These are phyloP conservation scores for Pleurotus ostreatus DNA, from an alignment of 768 basidiomycete genomes.

Conservation along the genomic window DNA sequence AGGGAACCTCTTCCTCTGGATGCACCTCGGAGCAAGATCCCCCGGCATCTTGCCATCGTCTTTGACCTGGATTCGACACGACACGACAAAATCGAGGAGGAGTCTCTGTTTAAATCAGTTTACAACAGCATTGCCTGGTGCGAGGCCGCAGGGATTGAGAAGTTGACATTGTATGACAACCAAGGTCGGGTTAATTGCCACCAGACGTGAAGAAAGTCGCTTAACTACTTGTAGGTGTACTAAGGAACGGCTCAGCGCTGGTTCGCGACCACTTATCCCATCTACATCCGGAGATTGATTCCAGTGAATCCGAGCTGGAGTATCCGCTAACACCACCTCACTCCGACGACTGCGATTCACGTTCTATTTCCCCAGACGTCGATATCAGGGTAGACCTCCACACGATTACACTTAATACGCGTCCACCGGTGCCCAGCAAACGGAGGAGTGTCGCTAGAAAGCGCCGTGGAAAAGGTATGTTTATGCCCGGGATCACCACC, in stretches of 20 bases:
- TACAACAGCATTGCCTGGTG: constrained; percentile 58
- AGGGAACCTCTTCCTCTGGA: constrained; percentile 43
- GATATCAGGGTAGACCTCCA: constrained; percentile 12
- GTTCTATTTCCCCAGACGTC: constrained; percentile 52
- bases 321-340: constrained; percentile 78
- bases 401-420: constrained; percentile 18
- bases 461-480: constrained; percentile 9
- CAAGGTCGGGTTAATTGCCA: constrained; percentile 39
- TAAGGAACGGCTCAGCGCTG: constrained; percentile 33
- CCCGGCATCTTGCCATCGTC: constrained; percentile 63
- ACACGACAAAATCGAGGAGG: constrained; percentile 30
- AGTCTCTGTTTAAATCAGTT: constrained; percentile 48
- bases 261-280: constrained; percentile 33
- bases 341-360: constrained; percentile 67
- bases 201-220: background rate
- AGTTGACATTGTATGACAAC: constrained; percentile 70
- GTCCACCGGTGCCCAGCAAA: constrained; percentile 7
- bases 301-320: constrained; percentile 52
- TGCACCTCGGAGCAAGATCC: constrained; percentile 52
- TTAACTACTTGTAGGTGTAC: constrained; percentile 28
- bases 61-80: constrained; percentile 44
- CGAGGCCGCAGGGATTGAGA: constrained; percentile 51
- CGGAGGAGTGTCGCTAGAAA: constrained; percentile 5
- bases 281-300: constrained; percentile 22
- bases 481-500: background rate